Percentiles rank a stretch among this genome's conserved stretches.
Conservation (phyloP, 1,139 yeast species). For the Zygoascus hellenicus region DNA sequence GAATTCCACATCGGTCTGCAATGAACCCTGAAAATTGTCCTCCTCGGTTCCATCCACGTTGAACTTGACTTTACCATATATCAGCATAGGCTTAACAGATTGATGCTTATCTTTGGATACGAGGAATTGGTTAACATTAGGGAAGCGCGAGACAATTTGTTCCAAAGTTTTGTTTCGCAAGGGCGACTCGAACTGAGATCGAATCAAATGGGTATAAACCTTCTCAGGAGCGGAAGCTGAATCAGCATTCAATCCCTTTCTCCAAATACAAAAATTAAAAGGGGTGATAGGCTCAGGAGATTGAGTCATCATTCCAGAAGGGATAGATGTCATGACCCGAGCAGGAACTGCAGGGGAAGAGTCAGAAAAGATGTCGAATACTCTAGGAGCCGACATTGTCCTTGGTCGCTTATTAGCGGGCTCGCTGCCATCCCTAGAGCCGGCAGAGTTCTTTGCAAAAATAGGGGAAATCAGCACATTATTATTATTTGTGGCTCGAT, state of each 20-base stretch:
- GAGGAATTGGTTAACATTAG: slow-evolving; percentile 25
- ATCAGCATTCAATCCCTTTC: slow-evolving; percentile 3
- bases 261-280: slow-evolving; percentile 28
- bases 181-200: slow-evolving; percentile 36
- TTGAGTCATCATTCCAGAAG: neutral
- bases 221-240: slow-evolving; percentile 10
- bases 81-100: slow-evolving; percentile 15
- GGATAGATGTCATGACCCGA: slow-evolving; percentile 1
- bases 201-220: slow-evolving; percentile 31
- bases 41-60: slow-evolving; percentile 19
- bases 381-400: neutral
- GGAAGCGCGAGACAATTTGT: slow-evolving; percentile 28
- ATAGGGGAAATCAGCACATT: slow-evolving; percentile 25
- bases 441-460: slow-evolving; percentile 27
- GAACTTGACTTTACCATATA: slow-evolving; percentile 32
- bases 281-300: slow-evolving; percentile 13
- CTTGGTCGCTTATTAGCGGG: slow-evolving; percentile 1
- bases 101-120: slow-evolving; percentile 14
- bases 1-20: slow-evolving; percentile 27
- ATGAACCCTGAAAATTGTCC: slow-evolving; percentile 17
- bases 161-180: slow-evolving; percentile 23
- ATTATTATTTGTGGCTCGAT: slow-evolving; percentile 20
- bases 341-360: neutral
- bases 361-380: slow-evolving; percentile 1
- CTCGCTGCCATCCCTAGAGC: slow-evolving; percentile 8